Evolutionary conservation across 768 basidiomycete species (phyloP).

Genomic region (Suillus discolor): DNA sequence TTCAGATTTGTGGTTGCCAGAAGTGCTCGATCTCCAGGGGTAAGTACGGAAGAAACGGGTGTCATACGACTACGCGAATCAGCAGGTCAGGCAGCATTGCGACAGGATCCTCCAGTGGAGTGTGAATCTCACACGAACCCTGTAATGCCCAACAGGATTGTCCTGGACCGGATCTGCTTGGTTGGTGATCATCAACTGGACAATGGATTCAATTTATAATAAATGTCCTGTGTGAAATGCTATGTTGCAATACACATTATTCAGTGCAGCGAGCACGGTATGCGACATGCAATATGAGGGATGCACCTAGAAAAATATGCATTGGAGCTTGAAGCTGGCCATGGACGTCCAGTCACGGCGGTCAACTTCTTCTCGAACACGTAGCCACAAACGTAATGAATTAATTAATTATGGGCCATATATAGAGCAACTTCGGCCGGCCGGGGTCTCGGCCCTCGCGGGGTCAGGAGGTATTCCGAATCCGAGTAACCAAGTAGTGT

Average conservation of each 20-base stretch:
- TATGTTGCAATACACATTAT: background rate
- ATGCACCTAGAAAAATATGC: background rate
- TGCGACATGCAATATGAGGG: background rate
- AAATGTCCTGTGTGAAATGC: too few relatives aligned
- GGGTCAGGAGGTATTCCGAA: conserved; percentile 8
- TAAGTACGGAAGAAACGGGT: background rate
- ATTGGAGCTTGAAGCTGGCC: background rate
- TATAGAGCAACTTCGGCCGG: background rate
- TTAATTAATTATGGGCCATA: background rate
- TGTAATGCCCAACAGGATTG: background rate
- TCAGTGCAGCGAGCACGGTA: background rate
- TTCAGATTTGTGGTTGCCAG: background rate
- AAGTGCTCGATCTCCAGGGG: background rate
- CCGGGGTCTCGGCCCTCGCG: background rate
- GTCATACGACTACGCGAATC: background rate
- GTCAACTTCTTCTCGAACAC: background rate
- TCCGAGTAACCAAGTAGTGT: conserved; percentile 9
- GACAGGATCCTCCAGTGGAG: background rate
- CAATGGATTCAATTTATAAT: too few relatives aligned
- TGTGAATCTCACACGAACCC: background rate
- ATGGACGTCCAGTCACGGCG: background rate
- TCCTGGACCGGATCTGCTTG: background rate
- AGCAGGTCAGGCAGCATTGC: background rate
- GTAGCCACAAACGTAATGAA: background rate
- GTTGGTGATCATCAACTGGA: background rate